Evolutionary conservation across 805 yeast species (phyloP).

Genomic region (Zygosaccharomyces lentus): DNA sequence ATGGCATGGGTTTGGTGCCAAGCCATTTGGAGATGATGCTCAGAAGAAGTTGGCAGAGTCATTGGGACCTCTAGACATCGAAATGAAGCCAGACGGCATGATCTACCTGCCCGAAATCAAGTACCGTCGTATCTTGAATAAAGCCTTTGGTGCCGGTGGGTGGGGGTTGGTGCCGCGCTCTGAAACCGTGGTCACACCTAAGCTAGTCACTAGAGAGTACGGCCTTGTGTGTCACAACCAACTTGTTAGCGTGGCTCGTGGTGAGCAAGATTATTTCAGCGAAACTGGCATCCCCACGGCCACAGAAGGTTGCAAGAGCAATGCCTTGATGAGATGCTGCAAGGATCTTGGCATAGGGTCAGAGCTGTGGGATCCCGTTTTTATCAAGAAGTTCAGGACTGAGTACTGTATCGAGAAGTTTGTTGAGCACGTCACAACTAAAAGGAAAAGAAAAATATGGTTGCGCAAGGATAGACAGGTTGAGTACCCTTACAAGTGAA

Average conservation of each 20-base stretch:
- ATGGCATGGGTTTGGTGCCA: conserved; percentile 77
- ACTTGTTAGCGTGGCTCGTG: conserved; percentile 86
- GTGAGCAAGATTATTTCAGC: conserved; percentile 89
- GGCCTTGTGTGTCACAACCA: conserved; percentile 84
- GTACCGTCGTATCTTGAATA: conserved; percentile 81
- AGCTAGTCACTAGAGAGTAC: conserved; percentile 81
- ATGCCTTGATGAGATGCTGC: conserved; percentile 96
- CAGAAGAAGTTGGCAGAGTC: conserved; percentile 59
- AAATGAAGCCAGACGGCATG: conserved; percentile 93
- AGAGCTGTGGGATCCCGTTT: conserved; percentile 95
- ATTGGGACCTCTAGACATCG: conserved; percentile 70
- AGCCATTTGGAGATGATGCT: conserved; percentile 63
- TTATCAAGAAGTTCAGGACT: conserved; percentile 65
- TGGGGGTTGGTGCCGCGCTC: conserved; percentile 98
- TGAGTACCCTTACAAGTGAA: conserved; percentile 76
- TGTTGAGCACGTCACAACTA: conserved; percentile 77
- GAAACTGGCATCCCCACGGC: conserved; percentile 91
- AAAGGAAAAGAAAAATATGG: conserved; percentile 89
- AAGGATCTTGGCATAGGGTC: conserved; percentile 96
- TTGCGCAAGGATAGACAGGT: conserved; percentile 75
- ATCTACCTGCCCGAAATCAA: conserved; percentile 92
- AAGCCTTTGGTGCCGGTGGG: conserved; percentile 97
- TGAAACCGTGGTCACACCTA: conserved; percentile 70
- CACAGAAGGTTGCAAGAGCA: conserved; percentile 93
- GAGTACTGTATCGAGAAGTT: conserved; percentile 73